Conservation (phyloP, 768 basidiomycete species). For the Collybia mongolica region DNA sequence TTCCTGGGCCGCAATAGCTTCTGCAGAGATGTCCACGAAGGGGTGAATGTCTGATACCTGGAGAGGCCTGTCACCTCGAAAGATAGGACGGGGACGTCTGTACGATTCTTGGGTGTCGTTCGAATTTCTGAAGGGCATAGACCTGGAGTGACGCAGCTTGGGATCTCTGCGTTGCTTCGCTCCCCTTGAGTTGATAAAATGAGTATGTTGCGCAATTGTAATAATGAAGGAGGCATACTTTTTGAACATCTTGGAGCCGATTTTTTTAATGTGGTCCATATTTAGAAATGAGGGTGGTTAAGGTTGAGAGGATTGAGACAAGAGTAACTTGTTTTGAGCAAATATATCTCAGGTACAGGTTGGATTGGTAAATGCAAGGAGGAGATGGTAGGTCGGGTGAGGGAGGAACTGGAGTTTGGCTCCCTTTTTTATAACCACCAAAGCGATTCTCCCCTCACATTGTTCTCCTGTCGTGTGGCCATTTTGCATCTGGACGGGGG, state of each 20-base stretch:
- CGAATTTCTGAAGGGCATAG: constrained; percentile 21
- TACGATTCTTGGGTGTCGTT: constrained; percentile 15
- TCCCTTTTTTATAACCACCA: too few species aligned
- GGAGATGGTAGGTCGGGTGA: too few species aligned
- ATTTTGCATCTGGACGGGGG: too few species aligned
- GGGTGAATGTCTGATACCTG: constrained; percentile 10
- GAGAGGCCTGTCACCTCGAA: constrained; percentile 11
- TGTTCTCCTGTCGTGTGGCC: too few species aligned
- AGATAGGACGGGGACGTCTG: constrained; percentile 6
- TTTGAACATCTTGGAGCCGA: constrained; percentile 12
- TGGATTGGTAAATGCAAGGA: too few species aligned
- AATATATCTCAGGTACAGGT: too few species aligned
- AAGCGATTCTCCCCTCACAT: too few species aligned
- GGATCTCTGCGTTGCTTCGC: constrained; percentile 7
- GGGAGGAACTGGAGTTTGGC: neutral
- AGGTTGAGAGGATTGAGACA: neutral
- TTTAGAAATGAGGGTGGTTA: neutral
- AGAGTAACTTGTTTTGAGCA: too few species aligned
- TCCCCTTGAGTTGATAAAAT: neutral
- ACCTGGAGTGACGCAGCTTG: constrained; percentile 15
- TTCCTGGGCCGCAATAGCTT: constrained; percentile 2
- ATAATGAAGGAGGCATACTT: constrained; percentile 9
- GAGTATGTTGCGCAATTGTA: neutral
- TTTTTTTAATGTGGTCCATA: constrained; percentile 17
- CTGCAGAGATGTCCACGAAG: constrained; percentile 11